Evolutionary conservation across 768 basidiomycete genomes (phyloP).

Genomic region (Tephrocybe sp.): DNA sequence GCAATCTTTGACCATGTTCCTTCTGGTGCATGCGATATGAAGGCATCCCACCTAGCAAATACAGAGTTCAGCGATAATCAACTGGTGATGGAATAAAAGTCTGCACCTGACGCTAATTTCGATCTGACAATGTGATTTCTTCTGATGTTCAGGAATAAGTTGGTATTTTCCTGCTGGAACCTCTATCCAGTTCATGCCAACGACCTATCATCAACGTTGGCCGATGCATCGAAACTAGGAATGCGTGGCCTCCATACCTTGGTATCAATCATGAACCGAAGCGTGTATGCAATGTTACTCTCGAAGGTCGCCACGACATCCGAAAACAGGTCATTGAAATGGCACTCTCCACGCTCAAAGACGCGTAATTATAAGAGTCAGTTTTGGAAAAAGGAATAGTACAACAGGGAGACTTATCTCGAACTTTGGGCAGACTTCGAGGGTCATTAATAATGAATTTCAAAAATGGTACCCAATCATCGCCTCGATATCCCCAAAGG

Average conservation of each 20-base stretch:
- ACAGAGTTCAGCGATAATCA: slow-evolving; percentile 1
- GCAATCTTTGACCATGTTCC: slow-evolving; percentile 91
- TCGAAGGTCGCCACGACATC: slow-evolving; percentile 73
- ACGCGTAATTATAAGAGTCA: slow-evolving; percentile 38
- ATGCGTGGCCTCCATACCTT: slow-evolving; percentile 46
- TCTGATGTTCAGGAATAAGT: slow-evolving; percentile 52
- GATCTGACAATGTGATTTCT: slow-evolving; percentile 83
- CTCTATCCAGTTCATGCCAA: slow-evolving; percentile 99
- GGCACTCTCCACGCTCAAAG: slow-evolving; percentile 74
- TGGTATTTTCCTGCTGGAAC: slow-evolving; percentile 80
- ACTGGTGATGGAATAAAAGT: background rate
- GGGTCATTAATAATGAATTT: slow-evolving; percentile 78
- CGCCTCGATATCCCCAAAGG: slow-evolving; percentile 88
- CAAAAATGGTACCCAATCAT: slow-evolving; percentile 76
- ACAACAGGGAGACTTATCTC: slow-evolving; percentile 66
- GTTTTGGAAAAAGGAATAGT: background rate
- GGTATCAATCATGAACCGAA: slow-evolving; percentile 98
- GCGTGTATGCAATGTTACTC: slow-evolving; percentile 87
- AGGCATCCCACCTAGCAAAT: slow-evolving; percentile 64
- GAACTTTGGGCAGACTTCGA: slow-evolving; percentile 76
- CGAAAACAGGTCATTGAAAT: slow-evolving; percentile 57
- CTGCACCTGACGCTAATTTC: slow-evolving; percentile 78
- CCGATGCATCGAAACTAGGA: slow-evolving; percentile 6
- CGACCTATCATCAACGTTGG: slow-evolving; percentile 50
- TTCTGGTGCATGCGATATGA: slow-evolving; percentile 90